Percentiles rank a stretch among this genome's conserved stretches.
Conservation (phyloP, 345 rosid genomes). For the Turritis glabra region DNA sequence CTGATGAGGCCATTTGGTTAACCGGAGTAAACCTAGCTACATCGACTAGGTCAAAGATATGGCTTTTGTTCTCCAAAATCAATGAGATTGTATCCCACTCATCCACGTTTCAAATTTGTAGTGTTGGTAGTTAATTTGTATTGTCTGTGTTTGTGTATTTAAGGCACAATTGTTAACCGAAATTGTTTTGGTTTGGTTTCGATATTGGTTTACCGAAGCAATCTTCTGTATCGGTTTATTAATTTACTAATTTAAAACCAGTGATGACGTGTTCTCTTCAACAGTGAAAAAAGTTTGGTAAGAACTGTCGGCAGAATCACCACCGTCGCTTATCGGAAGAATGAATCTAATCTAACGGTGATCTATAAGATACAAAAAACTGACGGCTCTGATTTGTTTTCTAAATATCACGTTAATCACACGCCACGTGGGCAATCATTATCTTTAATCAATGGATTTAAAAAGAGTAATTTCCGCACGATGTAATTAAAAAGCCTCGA, state of each 20-base stretch:
- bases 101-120: background rate
- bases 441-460: constrained; percentile 1
- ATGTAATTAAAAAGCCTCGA: background rate
- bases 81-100: background rate
- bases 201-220: background rate
- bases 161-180: background rate
- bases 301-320: constrained; percentile 17
- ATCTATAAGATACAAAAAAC: background rate
- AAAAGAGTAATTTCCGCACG: background rate
- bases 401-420: constrained; percentile 4
- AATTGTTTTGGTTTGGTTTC: background rate
- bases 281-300: background rate
- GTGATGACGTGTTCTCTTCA: background rate
- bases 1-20: constrained; percentile 1
- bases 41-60: background rate
- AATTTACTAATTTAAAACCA: background rate
- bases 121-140: background rate
- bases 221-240: background rate
- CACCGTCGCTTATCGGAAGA: background rate
- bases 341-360: constrained; percentile 20
- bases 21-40: background rate
- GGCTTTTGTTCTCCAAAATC: background rate
- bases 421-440: constrained; percentile 17
- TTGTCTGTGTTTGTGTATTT: no score
- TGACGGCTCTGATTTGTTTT: constrained; percentile 9